Conservation (phyloP, 228 moss, liverwort and hornwort genomes). For the Sphagnum fallax region DNA sequence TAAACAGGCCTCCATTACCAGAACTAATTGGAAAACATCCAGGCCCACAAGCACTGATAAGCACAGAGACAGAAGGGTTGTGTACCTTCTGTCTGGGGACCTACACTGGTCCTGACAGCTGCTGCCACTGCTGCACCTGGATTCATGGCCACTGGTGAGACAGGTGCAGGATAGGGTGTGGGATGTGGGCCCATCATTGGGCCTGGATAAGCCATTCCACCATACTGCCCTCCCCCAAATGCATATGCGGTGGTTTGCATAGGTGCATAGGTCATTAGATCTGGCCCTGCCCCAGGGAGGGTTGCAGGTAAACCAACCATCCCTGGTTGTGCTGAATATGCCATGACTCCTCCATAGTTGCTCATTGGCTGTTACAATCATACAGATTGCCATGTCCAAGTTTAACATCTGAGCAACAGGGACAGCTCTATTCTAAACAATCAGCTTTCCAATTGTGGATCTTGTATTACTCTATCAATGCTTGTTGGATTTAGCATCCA, state of each 20-base stretch:
- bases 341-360: slow-evolving; percentile 41
- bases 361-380: slow-evolving; percentile 38
- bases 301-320: slow-evolving; percentile 44
- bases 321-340: slow-evolving; percentile 45
- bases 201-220: slow-evolving; percentile 65
- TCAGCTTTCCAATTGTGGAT: no score
- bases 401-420: no score
- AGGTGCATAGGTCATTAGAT: slow-evolving; percentile 63
- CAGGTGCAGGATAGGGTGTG: slow-evolving; percentile 53
- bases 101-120: slow-evolving; percentile 68
- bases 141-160: slow-evolving; percentile 59
- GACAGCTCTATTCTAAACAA: no score
- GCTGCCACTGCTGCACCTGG: slow-evolving; percentile 35
- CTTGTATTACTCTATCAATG: no score
- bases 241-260: slow-evolving; percentile 50
- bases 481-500: no score
- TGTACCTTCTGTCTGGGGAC: slow-evolving; percentile 91
- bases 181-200: slow-evolving; percentile 76
- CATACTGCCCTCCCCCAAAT: slow-evolving; percentile 61
- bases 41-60: neutral
- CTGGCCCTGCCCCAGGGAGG: slow-evolving; percentile 51
- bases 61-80: neutral
- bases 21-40: neutral
- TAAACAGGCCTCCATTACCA: neutral
- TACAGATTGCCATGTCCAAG: no score